These are phyloP conservation scores for Boletus patriciae DNA, from an alignment of 768 basidiomycete genomes.

Conservation along the genomic window DNA sequence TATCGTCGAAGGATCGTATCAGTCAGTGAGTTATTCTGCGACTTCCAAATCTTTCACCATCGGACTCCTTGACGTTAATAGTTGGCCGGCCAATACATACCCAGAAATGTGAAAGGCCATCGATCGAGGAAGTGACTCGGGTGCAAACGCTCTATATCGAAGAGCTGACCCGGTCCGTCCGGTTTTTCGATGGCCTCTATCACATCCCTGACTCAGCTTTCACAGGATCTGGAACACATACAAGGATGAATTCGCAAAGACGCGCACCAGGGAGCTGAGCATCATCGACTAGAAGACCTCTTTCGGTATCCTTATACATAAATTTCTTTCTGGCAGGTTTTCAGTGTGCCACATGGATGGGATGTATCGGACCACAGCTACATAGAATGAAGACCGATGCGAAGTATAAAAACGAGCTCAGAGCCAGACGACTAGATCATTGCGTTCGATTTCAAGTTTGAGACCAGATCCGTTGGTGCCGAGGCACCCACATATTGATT, in stretches of 20 bases:
- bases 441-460: no score
- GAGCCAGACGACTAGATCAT: no score
- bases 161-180: conserved; percentile 81
- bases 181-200: neutral
- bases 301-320: neutral
- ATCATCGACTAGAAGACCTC: conserved; percentile 59
- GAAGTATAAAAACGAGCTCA: neutral
- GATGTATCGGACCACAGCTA: neutral
- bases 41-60: neutral
- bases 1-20: conserved; percentile 95
- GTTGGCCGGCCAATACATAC: conserved; percentile 90
- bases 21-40: conserved; percentile 68
- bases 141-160: conserved; percentile 88
- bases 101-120: conserved; percentile 73
- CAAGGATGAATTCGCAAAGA: conserved; percentile 90
- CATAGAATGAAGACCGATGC: neutral
- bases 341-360: neutral
- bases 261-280: conserved; percentile 72
- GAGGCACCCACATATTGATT: no score
- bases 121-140: conserved; percentile 73
- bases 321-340: neutral
- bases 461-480: no score
- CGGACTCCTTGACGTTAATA: conserved; percentile 29
- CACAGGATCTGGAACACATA: conserved; percentile 93
- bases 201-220: conserved; percentile 1